Percentiles rank a stretch among this genome's conserved stretches.
phyloP scores from a whole-genome alignment of 768 basidiomycete species.

The Boletellus sp. region DNA sequence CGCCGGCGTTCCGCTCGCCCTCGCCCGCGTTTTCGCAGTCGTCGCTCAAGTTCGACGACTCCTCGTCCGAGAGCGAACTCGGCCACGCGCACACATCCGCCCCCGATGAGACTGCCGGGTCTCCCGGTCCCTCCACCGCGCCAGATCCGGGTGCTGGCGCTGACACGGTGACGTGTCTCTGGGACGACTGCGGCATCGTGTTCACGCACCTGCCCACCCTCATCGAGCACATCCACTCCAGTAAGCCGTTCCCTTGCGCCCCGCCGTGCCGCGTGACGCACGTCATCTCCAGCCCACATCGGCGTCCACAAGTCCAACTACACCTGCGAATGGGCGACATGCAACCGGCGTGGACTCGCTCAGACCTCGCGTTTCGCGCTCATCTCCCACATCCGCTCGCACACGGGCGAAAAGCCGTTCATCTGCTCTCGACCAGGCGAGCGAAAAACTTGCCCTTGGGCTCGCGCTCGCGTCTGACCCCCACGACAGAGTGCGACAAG shows the following conservation, averaged over 20 bases:
- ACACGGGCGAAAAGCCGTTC: constrained; percentile 94
- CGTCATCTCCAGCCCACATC: constrained; percentile 60
- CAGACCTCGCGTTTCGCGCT: constrained; percentile 90
- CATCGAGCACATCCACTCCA: constrained; percentile 79
- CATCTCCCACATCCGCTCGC: constrained; percentile 85
- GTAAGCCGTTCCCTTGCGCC: constrained; percentile 44
- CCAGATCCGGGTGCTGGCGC: constrained; percentile 29
- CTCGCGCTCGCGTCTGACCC: background rate
- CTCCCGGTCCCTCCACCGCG: constrained; percentile 23
- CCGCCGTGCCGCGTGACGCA: background rate
- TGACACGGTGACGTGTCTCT: constrained; percentile 74
- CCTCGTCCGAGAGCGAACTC: constrained; percentile 26
- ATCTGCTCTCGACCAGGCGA: constrained; percentile 75
- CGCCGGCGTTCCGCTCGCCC: constrained; percentile 38
- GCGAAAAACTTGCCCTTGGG: constrained; percentile 17
- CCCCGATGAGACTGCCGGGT: constrained; percentile 14
- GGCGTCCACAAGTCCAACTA: constrained; percentile 81
- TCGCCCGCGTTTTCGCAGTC: constrained; percentile 39
- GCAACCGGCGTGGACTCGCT: constrained; percentile 71
- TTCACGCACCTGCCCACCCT: constrained; percentile 71
- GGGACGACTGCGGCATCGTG: constrained; percentile 77
- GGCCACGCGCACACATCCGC: constrained; percentile 10
- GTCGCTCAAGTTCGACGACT: constrained; percentile 25
- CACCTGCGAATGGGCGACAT: constrained; percentile 87
- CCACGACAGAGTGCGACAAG: constrained; percentile 78